Base-by-base conservation (phyloP, 2,329 filamentous ascomycete species). In the Beauveria australis region DNA sequence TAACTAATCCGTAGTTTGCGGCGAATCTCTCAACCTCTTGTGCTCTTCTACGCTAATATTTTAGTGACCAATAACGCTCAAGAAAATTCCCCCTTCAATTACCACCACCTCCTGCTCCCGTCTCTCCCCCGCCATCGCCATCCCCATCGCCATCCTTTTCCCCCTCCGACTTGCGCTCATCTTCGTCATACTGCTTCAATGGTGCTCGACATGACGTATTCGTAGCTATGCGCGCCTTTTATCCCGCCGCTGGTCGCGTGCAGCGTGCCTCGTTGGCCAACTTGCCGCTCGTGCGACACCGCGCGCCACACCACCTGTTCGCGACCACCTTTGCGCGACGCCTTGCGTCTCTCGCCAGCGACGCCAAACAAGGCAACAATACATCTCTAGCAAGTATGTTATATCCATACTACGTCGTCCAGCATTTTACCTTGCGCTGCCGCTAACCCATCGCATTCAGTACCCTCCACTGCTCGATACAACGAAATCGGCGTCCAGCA, bases 401-500 rank as follows among this genome's bases (percentile, higher is more conserved):
- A 9, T 10, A 18, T 44, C 33, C 19, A 9, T 37, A 16, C 24
- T 16, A 9, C 19, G n/a, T 19, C 5, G 26, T n/a, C 26, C 8
- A 19, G 4, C 1, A 3, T 22, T 6, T 30, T 30, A 10, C 14
- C 30, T 16, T 41, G 16, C 10, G 12, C 30, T 6, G 53, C 30
- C 61, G 62, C 67, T 62, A 62, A 62, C 63, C 53, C 28, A 22
- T 47, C 22, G 44, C 46, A 59, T 24, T 46, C 63, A 80, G 77
- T 82, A 33, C 69, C 75, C 0, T 81, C 83, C 7, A 75, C 81
- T 61, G 79, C 91, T 53, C 86, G 94, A 66, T 91, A 89, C 78
- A 99, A 95, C 75, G 89, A 95, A 66, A 92, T 99, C 67, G 91
- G 91, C 58, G 91, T 99, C 44, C 94, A 99, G 75, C 93, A 97